Conservation (phyloP, 2,329 filamentous ascomycete genomes). For the Purpureocillium lavendulum region DNA sequence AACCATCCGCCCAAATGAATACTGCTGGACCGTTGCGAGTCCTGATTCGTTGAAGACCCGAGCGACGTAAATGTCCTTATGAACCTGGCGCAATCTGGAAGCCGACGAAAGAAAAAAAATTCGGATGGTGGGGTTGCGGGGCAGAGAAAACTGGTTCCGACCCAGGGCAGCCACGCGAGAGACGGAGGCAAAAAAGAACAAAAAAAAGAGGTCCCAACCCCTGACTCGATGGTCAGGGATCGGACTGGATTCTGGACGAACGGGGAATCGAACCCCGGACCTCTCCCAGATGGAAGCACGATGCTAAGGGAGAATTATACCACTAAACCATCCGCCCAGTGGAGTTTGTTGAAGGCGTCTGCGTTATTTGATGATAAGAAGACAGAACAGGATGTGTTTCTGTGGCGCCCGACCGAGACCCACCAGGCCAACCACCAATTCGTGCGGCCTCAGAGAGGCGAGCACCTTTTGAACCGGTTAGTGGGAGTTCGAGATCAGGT, state of each 20-base stretch:
- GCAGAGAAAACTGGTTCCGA: not conserved
- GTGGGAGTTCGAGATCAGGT: no score
- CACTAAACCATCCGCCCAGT: conserved; percentile 14
- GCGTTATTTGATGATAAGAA: not conserved
- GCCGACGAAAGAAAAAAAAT: no score
- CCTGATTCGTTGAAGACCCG: not conserved
- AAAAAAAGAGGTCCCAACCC: not conserved
- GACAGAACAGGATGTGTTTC: no score
- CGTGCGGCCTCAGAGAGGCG: no score
- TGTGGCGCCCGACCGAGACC: no score
- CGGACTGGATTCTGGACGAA: conserved; percentile 6
- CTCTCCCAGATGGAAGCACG: conserved; percentile 1
- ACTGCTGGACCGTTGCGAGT: no score
- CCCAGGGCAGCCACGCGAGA: not conserved
- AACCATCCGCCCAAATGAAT: conserved; percentile 19
- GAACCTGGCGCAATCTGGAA: not conserved
- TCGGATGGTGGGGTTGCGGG: no score
- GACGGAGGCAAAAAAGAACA: not conserved
- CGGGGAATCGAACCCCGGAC: conserved; percentile 7
- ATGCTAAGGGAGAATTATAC: conserved; percentile 14
- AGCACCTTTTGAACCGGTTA: no score
- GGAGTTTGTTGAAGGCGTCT: not conserved
- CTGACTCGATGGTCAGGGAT: not conserved
- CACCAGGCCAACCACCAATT: no score
- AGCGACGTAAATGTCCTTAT: not conserved